Conservation (phyloP, 306 rosid genomes). For the apple (Malus domestica) region ASM211411v1 NC_041799.1:35731501-35732000, state of each 20-base stretch:
- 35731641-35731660: not conserved
- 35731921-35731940: no score
- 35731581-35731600: not conserved
- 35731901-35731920: no score
- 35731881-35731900: no score
- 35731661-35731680: not conserved
- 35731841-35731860: no score
- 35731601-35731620: not conserved
- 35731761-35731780: not conserved
- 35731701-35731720: not conserved
- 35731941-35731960: no score
- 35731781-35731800: not conserved
- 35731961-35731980: no score
- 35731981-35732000: no score
- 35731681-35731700: not conserved
- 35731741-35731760: not conserved
- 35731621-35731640: not conserved
- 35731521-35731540: not conserved
- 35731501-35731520: no score
- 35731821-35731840: no score
- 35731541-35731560: not conserved
- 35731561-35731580: not conserved
- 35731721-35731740: not conserved
- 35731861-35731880: no score
- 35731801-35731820: no score